Evolutionary conservation across 805 yeast genomes (phyloP), one percentile per base, ranked within the genome.

Genomic region (Starmerella bacillaris): DNA sequence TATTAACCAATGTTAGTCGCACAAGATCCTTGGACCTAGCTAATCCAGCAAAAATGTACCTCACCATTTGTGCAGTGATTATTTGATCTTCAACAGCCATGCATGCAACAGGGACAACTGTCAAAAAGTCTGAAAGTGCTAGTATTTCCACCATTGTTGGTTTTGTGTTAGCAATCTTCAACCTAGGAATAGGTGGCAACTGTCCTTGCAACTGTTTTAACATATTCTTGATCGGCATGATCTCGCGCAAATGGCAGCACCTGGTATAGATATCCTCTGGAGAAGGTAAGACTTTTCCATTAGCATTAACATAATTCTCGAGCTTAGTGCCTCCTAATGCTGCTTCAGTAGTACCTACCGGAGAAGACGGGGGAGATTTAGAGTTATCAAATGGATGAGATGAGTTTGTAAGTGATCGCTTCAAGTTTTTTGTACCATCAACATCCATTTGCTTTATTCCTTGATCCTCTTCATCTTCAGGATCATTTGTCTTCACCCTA

Each of bases 171-270:
- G 78, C 60, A 39, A 86, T 60, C 48, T 76, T 80, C 38, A 84
- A 53, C 3, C 69, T 51, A 4, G 79, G 72, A 18, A 84, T 54
- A 3, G 94, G 92, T 1, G 78, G 73, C 31, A 74, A 66, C 20
- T 82, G 72, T 17, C 78, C 80, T 49, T 72, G 73, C 41, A 84
- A 65, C 51, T 80, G 93, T 49, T 77, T 76, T 46, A 79, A 51
- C 5, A 86, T 82, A 2, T 92, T 86, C 3, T 93, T 86, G 33
- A 84, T 84, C 2, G 96, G 95, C 41, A 84, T 55, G 38, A 84
- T 84, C 49, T 84, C 95, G 37, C 95, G 63, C 39, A 84, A 60
- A 54, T 84, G 95, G 53, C 95, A 84, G 54, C 95, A 86, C 44
- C 95, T 63, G 1, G 94, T 80, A 56, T 84, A 84, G 49, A 86